Conservation (phyloP, 208 protist species). For the Trypanosoma lewisi region DNA sequence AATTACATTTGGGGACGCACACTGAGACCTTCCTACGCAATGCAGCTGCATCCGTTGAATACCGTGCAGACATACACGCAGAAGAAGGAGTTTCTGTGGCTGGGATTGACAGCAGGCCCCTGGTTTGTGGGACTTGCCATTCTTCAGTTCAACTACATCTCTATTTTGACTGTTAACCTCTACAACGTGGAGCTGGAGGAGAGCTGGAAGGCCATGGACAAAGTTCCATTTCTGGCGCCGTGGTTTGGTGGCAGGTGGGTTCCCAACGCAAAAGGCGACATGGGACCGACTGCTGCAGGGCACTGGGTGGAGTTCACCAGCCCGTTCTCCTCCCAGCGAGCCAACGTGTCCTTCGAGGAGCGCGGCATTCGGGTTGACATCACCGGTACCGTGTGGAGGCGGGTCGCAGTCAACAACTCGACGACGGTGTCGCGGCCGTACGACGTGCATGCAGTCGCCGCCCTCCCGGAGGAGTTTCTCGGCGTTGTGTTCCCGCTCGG, state of each 20-base stretch:
- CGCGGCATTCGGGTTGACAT: conserved; percentile 10
- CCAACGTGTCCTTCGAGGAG: conserved; percentile 1
- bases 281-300: conserved; percentile 25
- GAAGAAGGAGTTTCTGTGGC: conserved; percentile 53
- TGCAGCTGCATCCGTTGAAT: conserved; percentile 34
- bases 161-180: conserved; percentile 30
- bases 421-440: conserved; percentile 7
- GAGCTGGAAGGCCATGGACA: conserved; percentile 14
- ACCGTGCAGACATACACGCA: conserved; percentile 28
- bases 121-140: conserved; percentile 43
- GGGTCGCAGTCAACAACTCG: neutral
- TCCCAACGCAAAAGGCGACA: conserved; percentile 16
- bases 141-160: conserved; percentile 43
- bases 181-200: conserved; percentile 21
- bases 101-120: conserved; percentile 31
- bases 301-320: conserved; percentile 27
- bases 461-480: conserved; percentile 24
- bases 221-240: conserved; percentile 8
- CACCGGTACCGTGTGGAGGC: neutral
- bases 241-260: conserved; percentile 28
- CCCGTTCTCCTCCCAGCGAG: neutral
- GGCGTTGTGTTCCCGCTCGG: conserved; percentile 47
- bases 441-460: conserved; percentile 15
- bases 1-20: conserved; percentile 44
- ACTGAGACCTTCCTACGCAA: conserved; percentile 18